Conservation (phyloP, 495 filamentous ascomycete genomes). For the Podospora tetraspora region DNA sequence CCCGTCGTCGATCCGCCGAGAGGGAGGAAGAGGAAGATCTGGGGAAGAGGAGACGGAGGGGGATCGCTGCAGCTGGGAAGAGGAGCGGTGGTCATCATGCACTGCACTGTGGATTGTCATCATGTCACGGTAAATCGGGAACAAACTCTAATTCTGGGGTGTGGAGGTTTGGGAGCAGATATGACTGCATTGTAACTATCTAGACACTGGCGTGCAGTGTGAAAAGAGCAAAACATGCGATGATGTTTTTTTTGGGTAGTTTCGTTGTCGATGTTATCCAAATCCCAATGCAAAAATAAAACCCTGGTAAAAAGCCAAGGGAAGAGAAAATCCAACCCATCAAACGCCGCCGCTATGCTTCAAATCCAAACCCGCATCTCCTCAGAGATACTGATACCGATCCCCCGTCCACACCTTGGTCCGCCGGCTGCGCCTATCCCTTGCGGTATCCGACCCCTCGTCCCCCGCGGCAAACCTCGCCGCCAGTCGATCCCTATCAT, state of each 20-base stretch:
- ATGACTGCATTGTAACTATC: background rate
- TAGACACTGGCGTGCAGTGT: background rate
- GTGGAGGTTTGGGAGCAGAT: background rate
- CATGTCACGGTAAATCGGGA: background rate
- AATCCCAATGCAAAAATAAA: background rate
- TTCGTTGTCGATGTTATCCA: conserved; percentile 1
- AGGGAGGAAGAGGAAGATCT: background rate
- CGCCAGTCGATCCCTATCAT: conserved; percentile 11
- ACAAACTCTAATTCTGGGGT: background rate
- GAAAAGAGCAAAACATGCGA: conserved; percentile 1
- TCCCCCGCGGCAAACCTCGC: conserved; percentile 11
- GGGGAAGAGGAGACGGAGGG: background rate
- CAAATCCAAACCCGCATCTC: background rate
- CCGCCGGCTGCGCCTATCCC: conserved; percentile 11
- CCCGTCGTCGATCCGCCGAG: background rate
- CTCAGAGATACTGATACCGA: conserved; percentile 17
- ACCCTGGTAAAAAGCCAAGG: background rate
- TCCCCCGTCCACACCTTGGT: conserved; percentile 19
- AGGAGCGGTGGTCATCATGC: background rate
- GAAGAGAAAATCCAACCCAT: background rate
- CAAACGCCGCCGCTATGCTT: conserved; percentile 13
- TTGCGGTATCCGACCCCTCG: background rate
- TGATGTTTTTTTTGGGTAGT: conserved; percentile 2
- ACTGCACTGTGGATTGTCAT: background rate
- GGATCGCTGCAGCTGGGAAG: too few relatives aligned